These are phyloP conservation scores for Vigna hirtella DNA, from an alignment of 306 rosid species.

Conservation along the genomic window DNA sequence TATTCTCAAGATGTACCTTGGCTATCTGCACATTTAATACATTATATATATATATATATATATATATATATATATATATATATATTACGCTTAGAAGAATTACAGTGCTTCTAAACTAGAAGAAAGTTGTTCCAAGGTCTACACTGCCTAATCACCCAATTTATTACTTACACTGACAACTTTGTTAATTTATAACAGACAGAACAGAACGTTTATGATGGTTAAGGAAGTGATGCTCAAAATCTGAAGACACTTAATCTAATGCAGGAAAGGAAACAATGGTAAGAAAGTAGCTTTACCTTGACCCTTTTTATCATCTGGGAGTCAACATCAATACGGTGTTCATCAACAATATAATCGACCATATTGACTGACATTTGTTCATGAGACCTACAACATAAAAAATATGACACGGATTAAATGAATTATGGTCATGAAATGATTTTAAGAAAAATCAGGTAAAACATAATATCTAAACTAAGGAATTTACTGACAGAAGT, in stretches of 20 bases:
- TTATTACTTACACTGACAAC: background rate
- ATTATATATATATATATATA: background rate
- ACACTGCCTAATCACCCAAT: conserved; percentile 2
- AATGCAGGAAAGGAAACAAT: conserved; percentile 33
- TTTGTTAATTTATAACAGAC: conserved; percentile 15
- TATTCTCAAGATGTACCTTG: background rate
- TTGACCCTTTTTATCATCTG: conserved; percentile 77
- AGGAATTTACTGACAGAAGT: conserved; percentile 32
- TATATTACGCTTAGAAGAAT: background rate
- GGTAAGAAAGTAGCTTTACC: conserved; percentile 50
- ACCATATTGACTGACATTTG: conserved; percentile 87
- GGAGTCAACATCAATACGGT: conserved; percentile 73
- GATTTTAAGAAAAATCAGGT: conserved; percentile 8
- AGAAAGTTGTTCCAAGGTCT: conserved; percentile 17
- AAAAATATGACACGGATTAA: conserved; percentile 16
- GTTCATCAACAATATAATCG: conserved; percentile 81
- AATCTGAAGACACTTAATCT: conserved; percentile 23
- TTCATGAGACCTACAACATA: conserved; percentile 80
- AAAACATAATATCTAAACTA: background rate
- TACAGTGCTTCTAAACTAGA: conserved; percentile 3
- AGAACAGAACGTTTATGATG: conserved; percentile 10
- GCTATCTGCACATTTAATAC: background rate
- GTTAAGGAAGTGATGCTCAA: conserved; percentile 23
- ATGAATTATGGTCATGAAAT: conserved; percentile 14
- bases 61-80: too few species aligned